phyloP scores from a whole-genome alignment of 108 stramenopile genomes.

The Skeletonema grethae region DNA sequence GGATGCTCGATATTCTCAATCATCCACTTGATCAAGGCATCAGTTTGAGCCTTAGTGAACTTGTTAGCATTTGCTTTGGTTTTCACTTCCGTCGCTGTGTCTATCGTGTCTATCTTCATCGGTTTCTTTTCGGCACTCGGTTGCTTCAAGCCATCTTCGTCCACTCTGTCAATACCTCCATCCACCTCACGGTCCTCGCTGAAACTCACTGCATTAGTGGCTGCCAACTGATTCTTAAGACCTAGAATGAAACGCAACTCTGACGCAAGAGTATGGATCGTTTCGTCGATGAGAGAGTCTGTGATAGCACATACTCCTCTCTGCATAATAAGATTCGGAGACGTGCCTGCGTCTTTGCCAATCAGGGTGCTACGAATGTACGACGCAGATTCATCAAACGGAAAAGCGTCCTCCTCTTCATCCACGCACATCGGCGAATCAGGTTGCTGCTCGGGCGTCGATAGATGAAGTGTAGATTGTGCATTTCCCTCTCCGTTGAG shows the following conservation, averaged over 20 bases:
- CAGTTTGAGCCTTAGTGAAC: conserved; percentile 68
- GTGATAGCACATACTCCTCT: conserved; percentile 39
- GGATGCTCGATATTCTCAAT: conserved; percentile 49
- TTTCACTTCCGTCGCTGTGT: not conserved
- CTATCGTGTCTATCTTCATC: not conserved
- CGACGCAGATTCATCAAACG: conserved; percentile 23
- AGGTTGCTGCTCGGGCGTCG: not conserved
- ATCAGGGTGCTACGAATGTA: conserved; percentile 24
- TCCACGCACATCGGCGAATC: not conserved
- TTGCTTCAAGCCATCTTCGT: not conserved
- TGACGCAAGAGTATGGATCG: conserved; percentile 36
- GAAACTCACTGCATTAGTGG: conserved; percentile 1
- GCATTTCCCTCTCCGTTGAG: not conserved
- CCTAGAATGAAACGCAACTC: conserved; percentile 28
- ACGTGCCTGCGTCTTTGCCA: not conserved
- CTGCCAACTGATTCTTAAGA: conserved; percentile 33
- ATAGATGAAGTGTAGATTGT: conserved; percentile 2
- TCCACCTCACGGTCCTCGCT: not conserved
- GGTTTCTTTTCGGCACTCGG: not conserved
- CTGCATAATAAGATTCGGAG: conserved; percentile 1
- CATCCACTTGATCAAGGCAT: conserved; percentile 69
- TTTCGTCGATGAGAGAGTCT: conserved; percentile 50
- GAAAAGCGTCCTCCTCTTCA: not conserved
- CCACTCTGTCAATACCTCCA: not conserved
- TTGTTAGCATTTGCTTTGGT: conserved; percentile 40